A percentile compares a stretch with the other conserved stretches of the same genome.
phyloP scores from a whole-genome alignment of 345 rosid genomes.

The Hibiscus tridactylites region DNA sequence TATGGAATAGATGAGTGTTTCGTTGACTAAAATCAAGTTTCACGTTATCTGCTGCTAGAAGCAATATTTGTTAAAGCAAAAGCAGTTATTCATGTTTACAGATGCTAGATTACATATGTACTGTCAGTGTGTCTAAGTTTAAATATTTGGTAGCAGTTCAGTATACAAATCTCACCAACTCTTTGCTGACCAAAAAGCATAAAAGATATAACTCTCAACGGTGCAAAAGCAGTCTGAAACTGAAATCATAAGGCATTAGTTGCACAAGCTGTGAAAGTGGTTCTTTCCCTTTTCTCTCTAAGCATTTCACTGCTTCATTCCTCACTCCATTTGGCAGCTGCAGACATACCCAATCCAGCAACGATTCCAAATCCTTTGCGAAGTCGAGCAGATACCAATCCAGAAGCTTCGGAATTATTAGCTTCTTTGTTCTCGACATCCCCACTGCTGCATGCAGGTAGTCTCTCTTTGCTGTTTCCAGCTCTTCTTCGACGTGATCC shows the following conservation, averaged over 20 bases:
- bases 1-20: not conserved
- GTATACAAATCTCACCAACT: not conserved
- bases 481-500: conserved; percentile 55
- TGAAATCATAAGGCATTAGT: conserved; percentile 81
- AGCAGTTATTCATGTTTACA: not conserved
- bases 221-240: conserved; percentile 59
- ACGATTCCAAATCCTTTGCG: conserved; percentile 73
- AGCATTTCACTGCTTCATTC: conserved; percentile 47
- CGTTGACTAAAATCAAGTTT: too few relatives aligned
- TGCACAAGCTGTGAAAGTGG: conserved; percentile 47
- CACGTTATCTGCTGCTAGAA: too few relatives aligned
- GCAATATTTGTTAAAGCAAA: not conserved
- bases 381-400: conserved; percentile 88
- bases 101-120: not conserved
- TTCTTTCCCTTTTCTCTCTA: conserved; percentile 39
- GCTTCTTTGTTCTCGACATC: conserved; percentile 57
- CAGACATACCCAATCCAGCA: conserved; percentile 79
- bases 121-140: not conserved
- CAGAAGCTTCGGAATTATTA: conserved; percentile 70
- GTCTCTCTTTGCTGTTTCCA: conserved; percentile 73
- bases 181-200: not conserved
- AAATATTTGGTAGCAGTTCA: not conserved
- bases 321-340: conserved; percentile 61
- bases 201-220: conserved; percentile 19
- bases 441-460: conserved; percentile 77